A percentile compares a stretch with the other conserved stretches of the same genome.
Conservation (phyloP, 2,329 filamentous ascomycete species). For the Microcera coccophila region DNA sequence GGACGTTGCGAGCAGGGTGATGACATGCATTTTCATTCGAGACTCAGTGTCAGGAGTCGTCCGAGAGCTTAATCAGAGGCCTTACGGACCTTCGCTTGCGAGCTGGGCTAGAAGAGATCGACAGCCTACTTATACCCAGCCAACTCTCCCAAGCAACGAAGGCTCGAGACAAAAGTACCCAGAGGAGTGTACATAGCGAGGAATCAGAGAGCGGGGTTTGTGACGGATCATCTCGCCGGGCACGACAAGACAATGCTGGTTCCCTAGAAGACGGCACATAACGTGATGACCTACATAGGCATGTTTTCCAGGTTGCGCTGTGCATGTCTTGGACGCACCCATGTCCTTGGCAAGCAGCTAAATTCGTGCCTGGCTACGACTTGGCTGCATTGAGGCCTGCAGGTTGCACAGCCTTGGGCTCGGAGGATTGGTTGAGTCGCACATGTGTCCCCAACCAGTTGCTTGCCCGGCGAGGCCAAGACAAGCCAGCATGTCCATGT, state of each 20-base stretch:
- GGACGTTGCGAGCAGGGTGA: slow-evolving; percentile 16
- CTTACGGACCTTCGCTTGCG: not conserved
- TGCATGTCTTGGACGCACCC: not conserved
- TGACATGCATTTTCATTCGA: not conserved
- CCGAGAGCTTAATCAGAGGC: not conserved
- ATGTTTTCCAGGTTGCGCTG: slow-evolving; percentile 1
- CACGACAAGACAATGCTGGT: slow-evolving; percentile 5
- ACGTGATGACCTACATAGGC: slow-evolving; percentile 4
- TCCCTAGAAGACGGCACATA: slow-evolving; percentile 1
- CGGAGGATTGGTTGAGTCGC: not conserved
- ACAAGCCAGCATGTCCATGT: not conserved
- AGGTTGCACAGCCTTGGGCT: slow-evolving; percentile 1
- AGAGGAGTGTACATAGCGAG: slow-evolving; percentile 1
- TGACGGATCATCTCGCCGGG: not conserved
- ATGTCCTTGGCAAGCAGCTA: slow-evolving; percentile 6
- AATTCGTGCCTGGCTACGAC: slow-evolving; percentile 5
- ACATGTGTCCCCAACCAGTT: not conserved
- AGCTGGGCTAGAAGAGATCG: not conserved
- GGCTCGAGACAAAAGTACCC: slow-evolving; percentile 1
- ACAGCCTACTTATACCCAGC: slow-evolving; percentile 14
- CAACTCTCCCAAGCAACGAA: not conserved
- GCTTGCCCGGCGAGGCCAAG: not conserved
- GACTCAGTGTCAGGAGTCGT: not conserved
- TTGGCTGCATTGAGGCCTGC: slow-evolving; percentile 5
- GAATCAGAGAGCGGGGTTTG: slow-evolving; percentile 1